Percentiles rank a stretch among this genome's conserved stretches.
Evolutionary conservation across 1,284 basidiomycete species (phyloP).

Genomic region (Ustilago esculenta): DNA sequence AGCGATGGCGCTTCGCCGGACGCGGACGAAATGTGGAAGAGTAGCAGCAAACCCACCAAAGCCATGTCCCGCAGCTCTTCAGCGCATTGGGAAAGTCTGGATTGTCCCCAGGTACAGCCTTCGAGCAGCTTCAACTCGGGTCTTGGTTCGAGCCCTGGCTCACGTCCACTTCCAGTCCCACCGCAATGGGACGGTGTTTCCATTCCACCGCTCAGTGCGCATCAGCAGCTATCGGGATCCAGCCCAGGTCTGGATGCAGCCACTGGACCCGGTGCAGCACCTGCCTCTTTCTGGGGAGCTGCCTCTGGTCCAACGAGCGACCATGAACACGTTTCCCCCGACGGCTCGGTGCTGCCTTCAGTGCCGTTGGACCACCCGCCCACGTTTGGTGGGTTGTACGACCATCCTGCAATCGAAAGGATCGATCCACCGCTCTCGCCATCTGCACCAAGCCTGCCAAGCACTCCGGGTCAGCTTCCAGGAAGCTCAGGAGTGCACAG

Average conservation of each 20-base stretch:
- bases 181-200: conserved; percentile 43
- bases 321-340: background rate
- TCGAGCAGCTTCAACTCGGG: conserved; percentile 22
- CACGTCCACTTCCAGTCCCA: conserved; percentile 43
- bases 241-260: conserved; percentile 26
- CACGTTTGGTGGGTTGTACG: background rate
- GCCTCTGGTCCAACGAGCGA: background rate
- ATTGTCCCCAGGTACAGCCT: conserved; percentile 9
- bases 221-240: conserved; percentile 38
- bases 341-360: conserved; percentile 19
- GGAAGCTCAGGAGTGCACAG: background rate
- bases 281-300: conserved; percentile 37
- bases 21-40: conserved; percentile 34
- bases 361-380: conserved; percentile 21
- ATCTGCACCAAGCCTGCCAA: conserved; percentile 8
- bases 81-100: conserved; percentile 8
- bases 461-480: conserved; percentile 2
- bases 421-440: conserved; percentile 33
- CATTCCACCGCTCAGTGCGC: conserved; percentile 33
- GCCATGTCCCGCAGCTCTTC: conserved; percentile 27
- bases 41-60: conserved; percentile 4
- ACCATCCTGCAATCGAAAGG: conserved; percentile 34
- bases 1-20: conserved; percentile 22
- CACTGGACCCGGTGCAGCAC: conserved; percentile 32
- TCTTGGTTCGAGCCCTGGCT: conserved; percentile 22